Evolutionary conservation across 208 protist species (phyloP), one percentile per base, ranked within the genome.

Genomic region (Crithidia acanthocephali): DNA sequence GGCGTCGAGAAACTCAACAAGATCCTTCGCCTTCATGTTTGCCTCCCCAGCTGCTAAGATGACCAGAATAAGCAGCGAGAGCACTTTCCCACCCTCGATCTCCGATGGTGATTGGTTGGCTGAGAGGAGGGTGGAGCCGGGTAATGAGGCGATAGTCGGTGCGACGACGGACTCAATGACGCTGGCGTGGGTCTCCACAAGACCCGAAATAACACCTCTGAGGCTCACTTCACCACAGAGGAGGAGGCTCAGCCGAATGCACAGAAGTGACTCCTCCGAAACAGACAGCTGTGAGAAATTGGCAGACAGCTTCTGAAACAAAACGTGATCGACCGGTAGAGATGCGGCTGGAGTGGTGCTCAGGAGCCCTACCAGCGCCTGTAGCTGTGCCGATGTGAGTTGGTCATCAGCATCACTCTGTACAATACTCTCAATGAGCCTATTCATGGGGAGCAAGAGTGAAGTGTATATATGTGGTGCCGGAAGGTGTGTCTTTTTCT

Each of bases 401-500:
- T 25, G 20, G n/a, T 53, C 65, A 10, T 40, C 28, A 13, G 45
- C 42, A 50, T 72, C 20, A n/a, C 72, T 68, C 18, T 63, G 37
- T 30, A 78, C 72, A 28, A 78, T 72, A 28, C 72, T 68, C 5
- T 71, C 59, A 22, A 78, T 23, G 2, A 78, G 58, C 20, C 56
- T 40, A 9, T 68, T n/a, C 64, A 76, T 81, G 5, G 8, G 11
- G 8, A 40, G 11, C 11, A 11, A 40, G 11, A 40, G 11, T 13
- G 11, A 40, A 40, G 11, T 11, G 11, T 5, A 13, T 13, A 40
- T 40, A 40, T 40, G 11, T 13, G 35, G 35, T 25, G 27, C 20
- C 27, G 1, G 16, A 15, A 18, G 25, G 16, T 22, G 11, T 23
- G 33, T 18, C 40, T 37, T 59, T 60, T 40, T 32, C n/a, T n/a